These are phyloP conservation scores for Lolium multiflorum DNA, from an alignment of 176 grass and related monocot genomes.

Conservation along the genomic window DNA sequence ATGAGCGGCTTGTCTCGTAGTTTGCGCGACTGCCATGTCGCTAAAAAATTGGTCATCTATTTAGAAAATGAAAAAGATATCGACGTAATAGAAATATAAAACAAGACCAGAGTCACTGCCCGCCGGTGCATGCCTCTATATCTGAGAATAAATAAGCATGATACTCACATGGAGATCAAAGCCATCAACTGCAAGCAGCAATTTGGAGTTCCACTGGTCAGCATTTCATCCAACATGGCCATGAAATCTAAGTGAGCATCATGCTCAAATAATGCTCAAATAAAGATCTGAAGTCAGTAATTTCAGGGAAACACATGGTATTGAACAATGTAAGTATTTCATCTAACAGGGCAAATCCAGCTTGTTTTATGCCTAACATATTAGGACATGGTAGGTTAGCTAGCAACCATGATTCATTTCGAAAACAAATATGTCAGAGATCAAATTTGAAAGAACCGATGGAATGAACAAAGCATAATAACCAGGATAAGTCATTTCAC, in stretches of 20 bases:
- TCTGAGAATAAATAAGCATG: not conserved
- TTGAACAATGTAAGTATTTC: slow-evolving; percentile 4
- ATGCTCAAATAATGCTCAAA: not conserved
- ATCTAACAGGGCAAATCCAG: not conserved
- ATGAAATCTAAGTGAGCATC: not conserved
- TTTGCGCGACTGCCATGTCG: no score
- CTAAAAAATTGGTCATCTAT: no score
- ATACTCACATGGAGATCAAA: not conserved
- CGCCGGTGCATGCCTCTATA: not conserved
- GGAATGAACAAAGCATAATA: slow-evolving; percentile 3
- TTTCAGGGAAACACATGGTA: not conserved
- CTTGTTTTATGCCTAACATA: not conserved
- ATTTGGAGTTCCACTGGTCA: not conserved
- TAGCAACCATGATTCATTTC: no score
- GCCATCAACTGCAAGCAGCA: not conserved
- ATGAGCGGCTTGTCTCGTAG: no score
- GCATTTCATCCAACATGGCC: slow-evolving; percentile 12
- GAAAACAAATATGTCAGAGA: no score
- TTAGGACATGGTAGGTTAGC: not conserved
- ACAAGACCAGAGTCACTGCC: no score
- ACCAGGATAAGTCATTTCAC: not conserved
- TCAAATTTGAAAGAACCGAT: no score
- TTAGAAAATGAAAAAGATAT: no score
- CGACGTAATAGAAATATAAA: no score
- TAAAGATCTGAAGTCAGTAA: not conserved